Evolutionary conservation across 306 rosid species (phyloP), one percentile per base, ranked within the genome.

Genomic region (Trifolium repens): DNA sequence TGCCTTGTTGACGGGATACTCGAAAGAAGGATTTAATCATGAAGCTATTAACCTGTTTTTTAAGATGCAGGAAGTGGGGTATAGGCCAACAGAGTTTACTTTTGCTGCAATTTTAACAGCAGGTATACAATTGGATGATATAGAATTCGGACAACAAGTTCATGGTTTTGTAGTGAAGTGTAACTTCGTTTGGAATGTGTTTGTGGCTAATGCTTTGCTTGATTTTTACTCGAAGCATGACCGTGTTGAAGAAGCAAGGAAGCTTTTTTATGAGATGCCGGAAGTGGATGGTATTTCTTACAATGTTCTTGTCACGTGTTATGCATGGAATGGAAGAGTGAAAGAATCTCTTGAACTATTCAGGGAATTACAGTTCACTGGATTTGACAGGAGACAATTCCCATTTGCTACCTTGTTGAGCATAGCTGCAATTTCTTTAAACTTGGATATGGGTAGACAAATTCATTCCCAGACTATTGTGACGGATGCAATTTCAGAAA

Each of bases 151-250:
- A 39, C 81, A 79, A 73, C 92, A 89, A 82, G 82, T 93, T 82
- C 98, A 91, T 15, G 71, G 92, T 78, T 71, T 81, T 75, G 87
- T 81, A 19, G 79, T 89, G 81, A 93, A 93, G 86, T 79, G 88
- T 43, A 84, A 85, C 63, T 89, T 87, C 61, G 86, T 79, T 14
- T 83, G 90, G 89, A 83, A 91, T 65, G 96, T 93, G 74, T 93
- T 93, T 79, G 91, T 91, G 81, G 96, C 94, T 62, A 91, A 91
- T 87, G 92, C 92, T 62, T 89, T 93, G 84, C 97, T 93, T 8
- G 94, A 93, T 75, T 93, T 87, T 87, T 93, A 93, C 75, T 87
- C 94, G 1, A 93, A 93, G 85, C 92, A 89, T 55, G 89, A 86
- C 63, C 69, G 55, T 26, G 66, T 87, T 66, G 75, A 57, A 39